Base-by-base conservation (phyloP, 192 early-diverging fungal species). In the Dimargaris xerosporica region DNA sequence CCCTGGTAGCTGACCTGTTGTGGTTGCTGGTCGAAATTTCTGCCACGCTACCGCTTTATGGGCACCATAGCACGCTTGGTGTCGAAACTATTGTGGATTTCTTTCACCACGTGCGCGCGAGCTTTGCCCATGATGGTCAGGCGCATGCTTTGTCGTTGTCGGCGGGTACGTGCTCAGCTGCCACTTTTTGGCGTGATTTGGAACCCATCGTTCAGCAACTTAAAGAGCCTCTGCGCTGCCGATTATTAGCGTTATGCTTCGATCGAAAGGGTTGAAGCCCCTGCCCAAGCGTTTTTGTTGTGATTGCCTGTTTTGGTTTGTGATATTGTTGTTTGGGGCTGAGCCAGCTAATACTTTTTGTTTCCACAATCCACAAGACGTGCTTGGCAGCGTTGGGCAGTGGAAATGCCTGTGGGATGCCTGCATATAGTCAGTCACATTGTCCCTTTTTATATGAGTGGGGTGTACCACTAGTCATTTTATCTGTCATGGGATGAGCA, bases 31-130 rank as follows among this genome's bases (percentile, higher is more conserved):
- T 69, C 0, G 72, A 74, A 44, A 62, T 77, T 2, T 71, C 67
- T 29, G 70, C 72, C 21, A 25, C 46, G 6, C 58, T 73, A 0
- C 67, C 67, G 28, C 54, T 66, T 2, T 60, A 68, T 16, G 44
- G 53, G 0, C 47, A 50, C 16, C 48, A 50, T 29, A 72, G 65
- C 61, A 74, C 73, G 15, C 68, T 74, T 48, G 75, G 73, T 5
- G 31, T 74, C 4, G 75, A 77, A 66, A 73, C 73, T 61, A 66
- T 69, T 44, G 66, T 77, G 68, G 75, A 77, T 64, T 77, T 77
- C 52, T 72, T 77, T 59, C 70, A 68, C 64, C 73, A 74, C 41
- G 70, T 71, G 60, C 73, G 73, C 66, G 72, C 71, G 48, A 67
- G 73, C 64, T 76, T 76, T 43, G 71, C 73, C 48, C 69, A 72